Evolutionary conservation across 2,329 filamentous ascomycete species (phyloP), one percentile per base, ranked within the genome.

Genomic region (Fusarium irregulare): DNA sequence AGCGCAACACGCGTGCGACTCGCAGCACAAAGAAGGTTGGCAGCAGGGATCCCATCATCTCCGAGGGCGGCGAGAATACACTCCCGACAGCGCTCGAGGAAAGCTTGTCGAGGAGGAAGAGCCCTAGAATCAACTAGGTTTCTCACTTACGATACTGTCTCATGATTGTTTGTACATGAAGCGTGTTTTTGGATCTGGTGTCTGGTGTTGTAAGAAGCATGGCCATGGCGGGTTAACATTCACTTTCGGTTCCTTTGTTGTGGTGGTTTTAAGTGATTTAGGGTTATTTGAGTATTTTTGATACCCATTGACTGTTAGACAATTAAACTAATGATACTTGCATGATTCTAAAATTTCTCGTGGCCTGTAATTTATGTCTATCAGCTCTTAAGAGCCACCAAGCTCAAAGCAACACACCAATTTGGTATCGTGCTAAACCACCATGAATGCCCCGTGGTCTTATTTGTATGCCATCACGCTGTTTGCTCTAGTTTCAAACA

Each of bases 31-130:
- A 78, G 66, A 79, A 78, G 71, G 47, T 68, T 53, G 57, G 60
- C 41, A 45, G 51, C 54, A 44, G 51, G 41, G 72, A 76, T 16
- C 56, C 66, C n/a, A 65, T 78, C 32, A 64, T 79, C 45, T 76
- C 76, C 1, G 84, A 86, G 49, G 86, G 85, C 9, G 77, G 84
- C 45, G 86, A 88, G 77, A 88, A 88, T 62, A 65, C 86, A 60
- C 83, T 84, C 40, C 80, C 81, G 10, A 67, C 78, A 51, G 78
- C 80, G n/a, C 82, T 86, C 66, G 79, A 81, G 21, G 80, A 85
- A 75, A 83, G 84, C 53, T 66, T 81, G 28, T 79, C 81, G 59
- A 83, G 83, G 77, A 84, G 87, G 76, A 88, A 88, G 80, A 88
- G 87, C 68, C 85, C 87, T 6, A 78, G 87, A 58, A 74, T 88